Evolutionary conservation across 805 yeast species (phyloP).

Genomic region (Kluyveromyces wickerhamii): DNA sequence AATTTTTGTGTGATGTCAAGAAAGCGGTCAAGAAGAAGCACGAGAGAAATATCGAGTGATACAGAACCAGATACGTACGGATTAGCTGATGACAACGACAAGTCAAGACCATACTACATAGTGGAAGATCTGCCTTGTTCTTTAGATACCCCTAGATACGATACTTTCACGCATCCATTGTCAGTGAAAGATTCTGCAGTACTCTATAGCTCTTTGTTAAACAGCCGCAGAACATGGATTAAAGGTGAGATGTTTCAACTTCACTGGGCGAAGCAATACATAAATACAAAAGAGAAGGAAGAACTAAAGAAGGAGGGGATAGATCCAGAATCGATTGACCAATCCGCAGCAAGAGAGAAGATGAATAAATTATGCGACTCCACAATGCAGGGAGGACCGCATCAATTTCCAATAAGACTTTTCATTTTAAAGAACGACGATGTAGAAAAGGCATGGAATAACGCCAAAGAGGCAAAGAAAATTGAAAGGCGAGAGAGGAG

Average conservation of each 20-base stretch:
- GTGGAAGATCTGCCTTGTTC: slow-evolving; percentile 64
- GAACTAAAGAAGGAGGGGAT: slow-evolving; percentile 9
- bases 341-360: slow-evolving; percentile 53
- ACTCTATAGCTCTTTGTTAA: slow-evolving; percentile 58
- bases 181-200: slow-evolving; percentile 68
- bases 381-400: slow-evolving; percentile 70
- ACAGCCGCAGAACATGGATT: slow-evolving; percentile 64
- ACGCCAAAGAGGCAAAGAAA: slow-evolving; percentile 31
- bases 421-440: slow-evolving; percentile 82
- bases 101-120: slow-evolving; percentile 50
- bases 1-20: too few species aligned
- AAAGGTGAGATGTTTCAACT: slow-evolving; percentile 61
- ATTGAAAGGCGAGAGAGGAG: slow-evolving; percentile 32
- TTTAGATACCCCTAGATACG: slow-evolving; percentile 43
- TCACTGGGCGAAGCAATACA: slow-evolving; percentile 67
- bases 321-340: slow-evolving; percentile 11
- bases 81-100: slow-evolving; percentile 8
- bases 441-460: slow-evolving; percentile 42
- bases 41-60: slow-evolving; percentile 17
- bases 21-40: slow-evolving; percentile 14
- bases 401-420: slow-evolving; percentile 63
- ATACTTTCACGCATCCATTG: slow-evolving; percentile 55
- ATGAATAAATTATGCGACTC: slow-evolving; percentile 87
- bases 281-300: slow-evolving; percentile 29
- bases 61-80: slow-evolving; percentile 21